phyloP scores from a whole-genome alignment of 2,329 filamentous ascomycete genomes.

The Ophiostoma ips region DNA sequence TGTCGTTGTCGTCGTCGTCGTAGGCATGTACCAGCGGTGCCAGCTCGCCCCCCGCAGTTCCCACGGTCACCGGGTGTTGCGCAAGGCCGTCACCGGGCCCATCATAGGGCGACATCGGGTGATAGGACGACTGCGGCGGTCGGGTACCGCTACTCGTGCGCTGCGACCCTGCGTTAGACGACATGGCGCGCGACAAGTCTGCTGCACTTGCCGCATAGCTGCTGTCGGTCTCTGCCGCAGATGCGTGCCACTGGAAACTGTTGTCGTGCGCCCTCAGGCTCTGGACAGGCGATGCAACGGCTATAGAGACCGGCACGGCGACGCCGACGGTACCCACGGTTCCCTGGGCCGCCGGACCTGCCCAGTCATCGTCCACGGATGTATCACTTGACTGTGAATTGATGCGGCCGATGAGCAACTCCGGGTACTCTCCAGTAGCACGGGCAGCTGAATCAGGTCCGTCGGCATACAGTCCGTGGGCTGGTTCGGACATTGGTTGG shows the following conservation, averaged over 20 bases:
- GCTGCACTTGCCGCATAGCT: neutral
- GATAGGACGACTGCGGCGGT: neutral
- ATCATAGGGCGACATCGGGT: conserved; percentile 13
- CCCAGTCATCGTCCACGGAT: too few species aligned
- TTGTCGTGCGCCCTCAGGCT: neutral
- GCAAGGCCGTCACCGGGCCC: neutral
- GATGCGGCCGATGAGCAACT: too few species aligned
- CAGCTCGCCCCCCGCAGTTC: conserved; percentile 16
- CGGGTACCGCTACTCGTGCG: neutral
- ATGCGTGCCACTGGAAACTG: conserved; percentile 8
- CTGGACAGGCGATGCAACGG: too few species aligned
- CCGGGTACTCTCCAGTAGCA: too few species aligned
- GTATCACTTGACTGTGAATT: too few species aligned
- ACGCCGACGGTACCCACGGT: too few species aligned
- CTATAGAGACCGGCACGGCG: too few species aligned
- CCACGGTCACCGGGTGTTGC: neutral
- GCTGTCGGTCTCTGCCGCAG: conserved; percentile 1
- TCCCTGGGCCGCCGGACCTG: too few species aligned
- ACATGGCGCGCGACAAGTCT: neutral
- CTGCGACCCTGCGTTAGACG: neutral
- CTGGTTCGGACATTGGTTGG: neutral
- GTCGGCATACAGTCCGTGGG: too few species aligned
- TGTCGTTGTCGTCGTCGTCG: conserved; percentile 23
- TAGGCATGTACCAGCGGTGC: conserved; percentile 27
- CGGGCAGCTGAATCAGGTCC: too few species aligned